Evolutionary conservation across 345 rosid species (phyloP).

Genomic region (Luvunga scandens): DNA sequence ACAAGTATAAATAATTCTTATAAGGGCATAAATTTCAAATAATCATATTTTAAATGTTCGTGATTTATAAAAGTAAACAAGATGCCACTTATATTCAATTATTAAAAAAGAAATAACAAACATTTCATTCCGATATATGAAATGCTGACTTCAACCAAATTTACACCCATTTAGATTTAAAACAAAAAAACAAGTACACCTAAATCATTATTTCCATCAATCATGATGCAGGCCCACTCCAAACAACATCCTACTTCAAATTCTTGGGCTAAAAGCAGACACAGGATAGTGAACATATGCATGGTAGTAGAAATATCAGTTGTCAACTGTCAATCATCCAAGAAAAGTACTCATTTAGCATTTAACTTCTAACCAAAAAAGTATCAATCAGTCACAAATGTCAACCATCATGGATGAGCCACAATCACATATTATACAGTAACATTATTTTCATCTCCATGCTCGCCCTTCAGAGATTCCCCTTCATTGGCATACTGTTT

Average conservation of each 20-base stretch:
- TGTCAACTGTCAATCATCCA: neutral
- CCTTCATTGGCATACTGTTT: neutral
- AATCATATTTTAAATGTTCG: no score
- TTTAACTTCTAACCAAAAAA: neutral
- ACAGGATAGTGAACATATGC: neutral
- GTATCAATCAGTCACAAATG: neutral
- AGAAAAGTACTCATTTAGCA: neutral
- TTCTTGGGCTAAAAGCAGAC: no score
- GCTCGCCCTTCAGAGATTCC: neutral
- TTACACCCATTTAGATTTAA: no score
- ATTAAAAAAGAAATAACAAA: no score
- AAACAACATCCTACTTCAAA: neutral
- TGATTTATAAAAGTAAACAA: no score
- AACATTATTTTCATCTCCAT: neutral
- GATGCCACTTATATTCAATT: no score
- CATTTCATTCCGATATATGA: no score
- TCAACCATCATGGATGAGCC: neutral
- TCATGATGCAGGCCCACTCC: neutral
- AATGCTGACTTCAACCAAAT: no score
- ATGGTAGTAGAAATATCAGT: no score
- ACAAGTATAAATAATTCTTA: no score
- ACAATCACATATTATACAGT: neutral
- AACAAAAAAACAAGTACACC: no score
- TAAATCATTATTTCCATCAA: neutral
- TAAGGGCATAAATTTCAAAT: no score